Evolutionary conservation across 371 early-diverging fungal genomes (phyloP), one percentile per base, ranked within the genome.

Genomic region (Mortierella sp.): DNA sequence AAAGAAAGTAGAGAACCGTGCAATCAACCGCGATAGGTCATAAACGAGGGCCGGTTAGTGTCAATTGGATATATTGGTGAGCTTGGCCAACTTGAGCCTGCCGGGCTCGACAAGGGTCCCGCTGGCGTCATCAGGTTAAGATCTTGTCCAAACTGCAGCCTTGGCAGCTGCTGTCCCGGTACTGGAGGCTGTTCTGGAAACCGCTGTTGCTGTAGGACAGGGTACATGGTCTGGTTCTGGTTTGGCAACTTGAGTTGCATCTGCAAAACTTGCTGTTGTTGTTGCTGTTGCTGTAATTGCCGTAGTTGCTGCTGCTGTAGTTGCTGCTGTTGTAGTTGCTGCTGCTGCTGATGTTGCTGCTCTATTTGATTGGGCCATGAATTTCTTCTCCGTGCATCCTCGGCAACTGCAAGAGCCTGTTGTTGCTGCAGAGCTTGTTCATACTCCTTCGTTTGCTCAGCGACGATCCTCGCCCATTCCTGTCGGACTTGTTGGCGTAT

Each of bases 391-490:
- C 54, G 68, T 11, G 55, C 55, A 20, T 58, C 67, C 8, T 57
- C 47, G 16, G 73, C 63, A 54, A 9, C 47, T n/a, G 73, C 63
- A 62, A 37, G 28, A 22, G 9, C 16, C 52, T 39, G 68, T 37
- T 39, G 68, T 37, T 35, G 60, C 43, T 62, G 62, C 16, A 63
- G 35, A 1, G 32, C 11, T 22, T 20, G 5, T 22, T 70, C 63
- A 32, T 63, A 70, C n/a, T 70, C 70, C 40, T 24, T 62, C 0
- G 71, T 49, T 22, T 71, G 71, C 20, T 71, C 64, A 26, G 78
- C 86, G 61, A 86, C 75, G 43, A 70, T 47, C 47, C 40, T 54
- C 5, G 62, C 62, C 75, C 75, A 75, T 35, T 75, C 75, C 30
- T 70, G 43, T n/a, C 69, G 58, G 26, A 70, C 70, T 49, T 75